Evolutionary conservation across 2,329 filamentous ascomycete genomes (phyloP), one percentile per base, ranked within the genome.

Genomic region (Cladosporium sphaerospermum): DNA sequence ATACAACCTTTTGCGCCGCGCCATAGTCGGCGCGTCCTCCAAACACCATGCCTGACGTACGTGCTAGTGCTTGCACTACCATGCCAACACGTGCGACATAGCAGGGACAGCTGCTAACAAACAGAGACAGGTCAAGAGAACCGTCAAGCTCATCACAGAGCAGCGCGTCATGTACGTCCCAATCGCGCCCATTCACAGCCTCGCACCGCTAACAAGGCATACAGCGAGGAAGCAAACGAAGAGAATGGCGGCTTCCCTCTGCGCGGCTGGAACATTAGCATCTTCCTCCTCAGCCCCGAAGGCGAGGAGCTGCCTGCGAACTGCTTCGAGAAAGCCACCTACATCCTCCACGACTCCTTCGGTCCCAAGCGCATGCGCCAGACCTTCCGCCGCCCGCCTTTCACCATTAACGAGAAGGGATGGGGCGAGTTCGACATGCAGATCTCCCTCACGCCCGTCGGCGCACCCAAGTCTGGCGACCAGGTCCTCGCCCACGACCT

Each of bases 381-480:
- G 74, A 85, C 90, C 19, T 86, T 96, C 75, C 85, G 84, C 67
- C 85, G 87, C 59, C 82, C 90, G 0, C 93, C 93, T 0, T 99
- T 97, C 75, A 80, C 80, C 60, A 95, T 95, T 71, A 78, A 83
- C 59, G 95, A 99, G 72, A 88, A 96, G 73, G 93, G 93, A 62
- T 99, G 93, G 93, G 93, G 93, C 66, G 93, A 97, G 74, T 99
- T 99, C 69, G 93, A 97, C 69, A 92, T 99, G 84, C 79, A 78
- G 45, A 93, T 97, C 65, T 83, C 88, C 57, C 80, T 95, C 62
- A 86, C 84, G 66, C 88, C 86, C 41, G 84, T 86, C 31, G 67
- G 67, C 16, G 59, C 57, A 16, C 89, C 93, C 72, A 96, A 96
- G 77, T 86, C 82, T 54, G 83, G 85, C 54, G 92, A 96, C 66